Percentiles rank a stretch among this genome's conserved stretches.
These are phyloP conservation scores for Canavalia gladiata DNA, from an alignment of 306 rosid species.

Conservation along the genomic window DNA sequence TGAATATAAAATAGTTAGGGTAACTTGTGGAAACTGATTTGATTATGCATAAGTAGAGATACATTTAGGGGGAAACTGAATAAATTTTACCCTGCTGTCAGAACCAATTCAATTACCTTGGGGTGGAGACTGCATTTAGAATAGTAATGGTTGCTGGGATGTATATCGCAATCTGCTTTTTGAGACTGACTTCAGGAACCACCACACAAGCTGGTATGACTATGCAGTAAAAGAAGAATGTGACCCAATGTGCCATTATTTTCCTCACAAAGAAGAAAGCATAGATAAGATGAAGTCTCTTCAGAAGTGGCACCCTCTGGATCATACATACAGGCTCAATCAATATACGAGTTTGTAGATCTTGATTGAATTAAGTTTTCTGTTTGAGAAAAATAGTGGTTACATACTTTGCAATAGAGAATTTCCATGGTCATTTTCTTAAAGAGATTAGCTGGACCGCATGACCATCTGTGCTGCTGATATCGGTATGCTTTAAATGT, in stretches of 20 bases:
- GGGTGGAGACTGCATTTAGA: constrained; percentile 65
- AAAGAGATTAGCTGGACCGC: constrained; percentile 67
- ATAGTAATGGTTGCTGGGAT: constrained; percentile 68
- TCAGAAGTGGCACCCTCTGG: constrained; percentile 64
- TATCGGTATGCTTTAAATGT: constrained; percentile 62
- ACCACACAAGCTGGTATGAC: constrained; percentile 65
- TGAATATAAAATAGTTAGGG: constrained; percentile 34
- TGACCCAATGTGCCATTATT: constrained; percentile 66
- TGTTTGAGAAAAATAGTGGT: constrained; percentile 35
- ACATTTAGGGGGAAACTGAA: constrained; percentile 10
- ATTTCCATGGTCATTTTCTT: constrained; percentile 65
- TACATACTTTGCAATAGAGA: constrained; percentile 53
- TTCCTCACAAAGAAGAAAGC: constrained; percentile 72
- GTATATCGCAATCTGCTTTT: constrained; percentile 60
- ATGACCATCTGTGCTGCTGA: constrained; percentile 68
- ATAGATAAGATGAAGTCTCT: constrained; percentile 62
- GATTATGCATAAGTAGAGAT: not conserved
- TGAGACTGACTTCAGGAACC: constrained; percentile 62
- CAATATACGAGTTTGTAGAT: constrained; percentile 38
- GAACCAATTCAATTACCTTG: constrained; percentile 55
- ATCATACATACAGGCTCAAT: constrained; percentile 42
- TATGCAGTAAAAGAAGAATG: constrained; percentile 72
- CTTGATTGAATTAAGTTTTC: constrained; percentile 17
- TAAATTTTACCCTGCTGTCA: constrained; percentile 38
- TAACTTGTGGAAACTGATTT: constrained; percentile 9